Evolutionary conservation across 2,329 filamentous ascomycete genomes (phyloP).

Genomic region (Clonostachys solani): DNA sequence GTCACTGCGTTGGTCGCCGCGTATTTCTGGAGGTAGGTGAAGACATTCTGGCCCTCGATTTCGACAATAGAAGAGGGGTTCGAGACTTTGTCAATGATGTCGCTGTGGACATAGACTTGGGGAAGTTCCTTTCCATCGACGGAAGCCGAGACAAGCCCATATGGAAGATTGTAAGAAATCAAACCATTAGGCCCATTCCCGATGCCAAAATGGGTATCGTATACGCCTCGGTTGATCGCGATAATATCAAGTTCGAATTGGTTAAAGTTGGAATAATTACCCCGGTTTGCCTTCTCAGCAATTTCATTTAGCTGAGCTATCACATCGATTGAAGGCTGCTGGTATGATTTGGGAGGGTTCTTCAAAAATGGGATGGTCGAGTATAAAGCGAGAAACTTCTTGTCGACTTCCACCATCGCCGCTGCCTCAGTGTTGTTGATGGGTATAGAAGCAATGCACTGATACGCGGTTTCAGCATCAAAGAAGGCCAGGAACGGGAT

Average conservation of each 20-base stretch:
- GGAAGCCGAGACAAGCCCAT: conserved; percentile 6
- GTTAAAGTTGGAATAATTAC: conserved; percentile 46
- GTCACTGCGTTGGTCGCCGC: no score
- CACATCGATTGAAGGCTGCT: conserved; percentile 42
- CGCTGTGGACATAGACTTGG: no score
- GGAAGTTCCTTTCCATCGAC: no score
- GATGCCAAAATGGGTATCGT: conserved; percentile 62
- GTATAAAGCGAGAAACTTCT: conserved; percentile 41
- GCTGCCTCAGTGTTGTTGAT: conserved; percentile 25
- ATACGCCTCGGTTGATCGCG: conserved; percentile 42
- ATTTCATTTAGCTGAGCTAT: conserved; percentile 39
- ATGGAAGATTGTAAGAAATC: conserved; percentile 23
- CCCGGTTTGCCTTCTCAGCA: conserved; percentile 29
- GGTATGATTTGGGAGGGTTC: conserved; percentile 45
- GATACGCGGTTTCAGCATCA: conserved; percentile 16
- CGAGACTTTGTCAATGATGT: no score
- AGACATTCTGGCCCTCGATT: no score
- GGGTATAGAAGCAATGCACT: conserved; percentile 32
- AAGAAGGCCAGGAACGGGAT: background rate
- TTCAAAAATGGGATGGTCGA: conserved; percentile 42
- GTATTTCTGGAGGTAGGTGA: no score
- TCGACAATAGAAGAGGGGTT: no score
- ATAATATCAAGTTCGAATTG: conserved; percentile 52
- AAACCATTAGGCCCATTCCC: conserved; percentile 38
- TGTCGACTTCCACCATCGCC: conserved; percentile 27